These are phyloP conservation scores for Spongispora temasekensis DNA, from an alignment of 1,284 basidiomycete genomes.

Conservation along the genomic window DNA sequence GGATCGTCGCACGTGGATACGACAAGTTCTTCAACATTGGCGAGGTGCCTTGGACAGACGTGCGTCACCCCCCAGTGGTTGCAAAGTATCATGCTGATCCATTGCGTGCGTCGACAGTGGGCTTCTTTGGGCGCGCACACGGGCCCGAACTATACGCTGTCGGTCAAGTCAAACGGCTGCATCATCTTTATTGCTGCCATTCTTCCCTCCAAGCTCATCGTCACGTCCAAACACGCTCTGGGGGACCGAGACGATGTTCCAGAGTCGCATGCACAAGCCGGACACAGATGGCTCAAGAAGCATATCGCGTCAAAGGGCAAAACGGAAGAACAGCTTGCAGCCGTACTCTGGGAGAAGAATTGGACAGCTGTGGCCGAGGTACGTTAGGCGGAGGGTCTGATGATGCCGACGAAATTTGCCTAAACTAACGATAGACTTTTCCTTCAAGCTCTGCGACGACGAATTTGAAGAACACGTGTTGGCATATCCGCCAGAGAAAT, in stretches of 20 bases:
- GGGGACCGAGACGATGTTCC: conserved; percentile 48
- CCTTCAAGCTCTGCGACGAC: conserved; percentile 88
- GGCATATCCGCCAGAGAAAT: conserved; percentile 76
- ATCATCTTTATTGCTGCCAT: conserved; percentile 96
- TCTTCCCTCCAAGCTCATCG: conserved; percentile 71
- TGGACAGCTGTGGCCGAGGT: conserved; percentile 94
- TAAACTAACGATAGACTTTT: no score
- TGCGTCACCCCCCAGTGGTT: no score
- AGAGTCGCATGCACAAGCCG: conserved; percentile 75
- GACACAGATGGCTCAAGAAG: conserved; percentile 79
- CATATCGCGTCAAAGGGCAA: conserved; percentile 70
- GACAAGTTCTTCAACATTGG: conserved; percentile 99
- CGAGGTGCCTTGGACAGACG: conserved; percentile 93
- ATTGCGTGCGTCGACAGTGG: conserved; percentile 61
- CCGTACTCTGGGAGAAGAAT: conserved; percentile 77
- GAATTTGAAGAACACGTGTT: conserved; percentile 98
- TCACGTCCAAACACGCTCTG: conserved; percentile 92
- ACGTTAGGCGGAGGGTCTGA: no score
- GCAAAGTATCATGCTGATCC: no score
- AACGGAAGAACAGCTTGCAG: conserved; percentile 76
- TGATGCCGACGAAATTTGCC: no score
- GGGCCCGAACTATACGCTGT: conserved; percentile 81
- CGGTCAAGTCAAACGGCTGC: conserved; percentile 97
- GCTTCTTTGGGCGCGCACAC: conserved; percentile 72
- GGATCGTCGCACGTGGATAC: conserved; percentile 91